phyloP scores from a whole-genome alignment of 768 basidiomycete genomes.

The Lentinula edodes region DNA sequence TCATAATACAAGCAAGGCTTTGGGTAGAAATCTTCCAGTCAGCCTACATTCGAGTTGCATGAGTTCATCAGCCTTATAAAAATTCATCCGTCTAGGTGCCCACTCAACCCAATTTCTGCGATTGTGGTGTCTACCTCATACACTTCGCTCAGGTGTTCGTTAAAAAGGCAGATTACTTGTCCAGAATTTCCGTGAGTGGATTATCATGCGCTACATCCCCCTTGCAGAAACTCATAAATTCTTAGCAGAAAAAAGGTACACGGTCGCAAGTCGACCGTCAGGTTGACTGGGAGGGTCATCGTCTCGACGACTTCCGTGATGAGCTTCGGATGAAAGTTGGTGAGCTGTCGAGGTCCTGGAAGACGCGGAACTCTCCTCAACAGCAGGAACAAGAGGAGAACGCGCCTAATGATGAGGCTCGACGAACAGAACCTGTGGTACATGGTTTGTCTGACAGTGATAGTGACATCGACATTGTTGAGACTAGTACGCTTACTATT shows the following conservation, averaged over 20 bases:
- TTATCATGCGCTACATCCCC: slow-evolving; percentile 10
- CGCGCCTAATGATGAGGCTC: slow-evolving; percentile 14
- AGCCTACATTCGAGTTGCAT: slow-evolving; percentile 11
- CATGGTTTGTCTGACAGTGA: slow-evolving; percentile 23
- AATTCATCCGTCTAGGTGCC: slow-evolving; percentile 58
- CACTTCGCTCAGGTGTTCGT: slow-evolving; percentile 83
- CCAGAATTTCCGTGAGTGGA: slow-evolving; percentile 43
- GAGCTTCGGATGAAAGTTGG: slow-evolving; percentile 35
- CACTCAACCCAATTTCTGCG: slow-evolving; percentile 80
- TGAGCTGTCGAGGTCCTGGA: slow-evolving; percentile 50
- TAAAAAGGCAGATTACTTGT: slow-evolving; percentile 47
- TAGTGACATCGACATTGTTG: slow-evolving; percentile 15
- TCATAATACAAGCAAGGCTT: slow-evolving; percentile 30
- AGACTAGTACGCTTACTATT: neutral
- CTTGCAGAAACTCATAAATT: neutral
- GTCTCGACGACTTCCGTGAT: slow-evolving; percentile 43
- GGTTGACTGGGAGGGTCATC: slow-evolving; percentile 46
- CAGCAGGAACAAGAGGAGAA: slow-evolving; percentile 32
- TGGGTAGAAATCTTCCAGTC: slow-evolving; percentile 51
- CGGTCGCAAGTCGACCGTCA: slow-evolving; percentile 32
- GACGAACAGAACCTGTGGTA: neutral
- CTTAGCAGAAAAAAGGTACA: slow-evolving; percentile 21
- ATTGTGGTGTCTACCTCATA: slow-evolving; percentile 90
- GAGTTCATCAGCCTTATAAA: neutral
- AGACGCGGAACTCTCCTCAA: slow-evolving; percentile 34